phyloP scores from a whole-genome alignment of 2,329 filamentous ascomycete genomes.

The Mycosphaerelloides madeirae region DNA sequence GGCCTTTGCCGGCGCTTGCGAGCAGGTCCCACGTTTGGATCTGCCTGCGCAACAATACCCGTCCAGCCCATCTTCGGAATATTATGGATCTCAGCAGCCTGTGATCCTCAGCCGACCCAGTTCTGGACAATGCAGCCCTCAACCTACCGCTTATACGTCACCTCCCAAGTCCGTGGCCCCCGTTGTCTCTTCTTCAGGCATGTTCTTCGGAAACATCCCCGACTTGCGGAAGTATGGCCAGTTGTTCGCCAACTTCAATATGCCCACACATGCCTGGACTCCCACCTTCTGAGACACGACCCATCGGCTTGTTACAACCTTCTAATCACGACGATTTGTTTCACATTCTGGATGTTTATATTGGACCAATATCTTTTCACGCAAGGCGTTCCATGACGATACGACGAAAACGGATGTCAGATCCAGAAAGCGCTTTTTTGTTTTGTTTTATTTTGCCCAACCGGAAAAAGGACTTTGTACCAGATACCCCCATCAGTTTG shows the following conservation, averaged over 20 bases:
- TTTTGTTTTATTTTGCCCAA: constrained; percentile 6
- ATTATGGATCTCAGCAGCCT: constrained; percentile 5
- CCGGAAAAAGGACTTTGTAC: constrained; percentile 15
- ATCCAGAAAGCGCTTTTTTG: constrained; percentile 2
- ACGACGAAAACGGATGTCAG: constrained; percentile 9
- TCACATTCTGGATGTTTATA: constrained; percentile 11
- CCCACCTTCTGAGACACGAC: constrained; percentile 2
- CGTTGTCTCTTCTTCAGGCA: constrained; percentile 13
- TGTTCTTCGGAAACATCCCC: constrained; percentile 18
- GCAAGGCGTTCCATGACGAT: constrained; percentile 11
- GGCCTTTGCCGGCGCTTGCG: constrained; percentile 12
- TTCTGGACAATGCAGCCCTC: constrained; percentile 26
- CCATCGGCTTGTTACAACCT: constrained; percentile 3
- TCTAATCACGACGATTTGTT: neutral
- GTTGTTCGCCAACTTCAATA: constrained; percentile 23
- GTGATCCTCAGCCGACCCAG: constrained; percentile 21
- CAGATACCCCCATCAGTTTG: constrained; percentile 21
- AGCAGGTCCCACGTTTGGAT: constrained; percentile 26
- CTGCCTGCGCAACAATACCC: constrained; percentile 28
- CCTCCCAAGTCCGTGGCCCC: constrained; percentile 19
- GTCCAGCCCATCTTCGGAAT: constrained; percentile 8
- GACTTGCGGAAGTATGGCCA: constrained; percentile 24
- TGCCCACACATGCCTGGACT: constrained; percentile 22
- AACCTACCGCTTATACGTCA: constrained; percentile 24
- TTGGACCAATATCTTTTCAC: constrained; percentile 3